phyloP scores from a whole-genome alignment of 257 asterid genomes.

The Lycium ferocissimum region DNA sequence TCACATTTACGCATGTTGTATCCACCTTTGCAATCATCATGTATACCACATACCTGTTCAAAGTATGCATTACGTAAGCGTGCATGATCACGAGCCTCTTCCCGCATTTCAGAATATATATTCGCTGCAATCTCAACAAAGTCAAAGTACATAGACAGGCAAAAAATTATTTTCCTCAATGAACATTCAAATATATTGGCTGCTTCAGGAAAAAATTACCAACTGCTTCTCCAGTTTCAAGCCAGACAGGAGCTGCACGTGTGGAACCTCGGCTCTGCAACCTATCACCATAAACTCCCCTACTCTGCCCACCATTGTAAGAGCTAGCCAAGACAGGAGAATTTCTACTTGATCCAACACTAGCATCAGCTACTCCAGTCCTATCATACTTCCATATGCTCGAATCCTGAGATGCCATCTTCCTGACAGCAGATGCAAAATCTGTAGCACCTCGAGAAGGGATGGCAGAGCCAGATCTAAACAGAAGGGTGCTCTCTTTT shows the following conservation, averaged over 20 bases:
- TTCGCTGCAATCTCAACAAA: conserved; percentile 76
- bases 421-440: conserved; percentile 80
- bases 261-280: conserved; percentile 66
- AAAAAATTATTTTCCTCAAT: conserved; percentile 35
- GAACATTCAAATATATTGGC: conserved; percentile 35
- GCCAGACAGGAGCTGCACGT: conserved; percentile 73
- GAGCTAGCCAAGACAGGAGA: conserved; percentile 66
- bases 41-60: conserved; percentile 77
- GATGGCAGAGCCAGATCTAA: conserved; percentile 64
- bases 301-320: conserved; percentile 60
- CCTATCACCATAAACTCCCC: conserved; percentile 57
- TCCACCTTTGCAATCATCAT: conserved; percentile 24
- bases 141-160: conserved; percentile 51
- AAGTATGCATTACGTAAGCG: conserved; percentile 90
- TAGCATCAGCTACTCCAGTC: conserved; percentile 59
- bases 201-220: conserved; percentile 66
- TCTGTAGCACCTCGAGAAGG: conserved; percentile 71
- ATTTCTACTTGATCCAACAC: conserved; percentile 84
- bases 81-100: conserved; percentile 99
- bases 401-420: conserved; percentile 79
- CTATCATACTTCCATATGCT: conserved; percentile 76
- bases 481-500: conserved; percentile 49
- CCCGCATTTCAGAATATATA: conserved; percentile 94
- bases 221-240: conserved; percentile 76
- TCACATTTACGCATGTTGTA: conserved; percentile 2